A percentile compares a stretch with the other conserved stretches of the same genome.
Conservation (phyloP, 2,329 filamentous ascomycete genomes). For the Xylaria sp. region DNA sequence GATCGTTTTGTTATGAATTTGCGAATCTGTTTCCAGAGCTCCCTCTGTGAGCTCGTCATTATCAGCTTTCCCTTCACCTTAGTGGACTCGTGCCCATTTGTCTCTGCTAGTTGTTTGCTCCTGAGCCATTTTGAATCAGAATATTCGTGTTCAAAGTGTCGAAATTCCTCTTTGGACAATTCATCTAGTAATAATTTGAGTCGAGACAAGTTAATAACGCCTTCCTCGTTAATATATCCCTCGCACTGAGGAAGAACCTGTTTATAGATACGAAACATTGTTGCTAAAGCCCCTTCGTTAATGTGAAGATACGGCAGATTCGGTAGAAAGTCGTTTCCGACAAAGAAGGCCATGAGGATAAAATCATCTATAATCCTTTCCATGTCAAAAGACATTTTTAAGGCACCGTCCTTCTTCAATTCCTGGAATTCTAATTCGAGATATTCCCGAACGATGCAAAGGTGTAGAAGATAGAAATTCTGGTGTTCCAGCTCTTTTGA, state of each 20-base stretch:
- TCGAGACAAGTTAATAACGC: constrained; percentile 87
- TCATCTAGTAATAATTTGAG: constrained; percentile 83
- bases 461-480: constrained; percentile 96
- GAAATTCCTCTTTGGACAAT: constrained; percentile 86
- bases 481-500: constrained; percentile 98
- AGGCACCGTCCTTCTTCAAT: constrained; percentile 76
- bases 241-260: constrained; percentile 85
- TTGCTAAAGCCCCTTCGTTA: constrained; percentile 94
- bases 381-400: constrained; percentile 88
- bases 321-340: constrained; percentile 98
- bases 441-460: constrained; percentile 98
- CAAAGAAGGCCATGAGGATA: constrained; percentile 99
- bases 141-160: constrained; percentile 92
- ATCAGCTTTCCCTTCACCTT: constrained; percentile 71
- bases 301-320: constrained; percentile 97
- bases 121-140: constrained; percentile 92
- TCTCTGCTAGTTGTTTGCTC: constrained; percentile 80
- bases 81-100: constrained; percentile 71
- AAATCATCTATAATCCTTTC: constrained; percentile 99
- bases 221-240: constrained; percentile 96
- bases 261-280: constrained; percentile 99
- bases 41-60: constrained; percentile 82
- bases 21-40: constrained; percentile 84
- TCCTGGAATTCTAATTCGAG: constrained; percentile 97
- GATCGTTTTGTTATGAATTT: constrained; percentile 80